Evolutionary conservation across 2,329 filamentous ascomycete genomes (phyloP).

Genomic region (Pseudovirgaria hyperparasitica): DNA sequence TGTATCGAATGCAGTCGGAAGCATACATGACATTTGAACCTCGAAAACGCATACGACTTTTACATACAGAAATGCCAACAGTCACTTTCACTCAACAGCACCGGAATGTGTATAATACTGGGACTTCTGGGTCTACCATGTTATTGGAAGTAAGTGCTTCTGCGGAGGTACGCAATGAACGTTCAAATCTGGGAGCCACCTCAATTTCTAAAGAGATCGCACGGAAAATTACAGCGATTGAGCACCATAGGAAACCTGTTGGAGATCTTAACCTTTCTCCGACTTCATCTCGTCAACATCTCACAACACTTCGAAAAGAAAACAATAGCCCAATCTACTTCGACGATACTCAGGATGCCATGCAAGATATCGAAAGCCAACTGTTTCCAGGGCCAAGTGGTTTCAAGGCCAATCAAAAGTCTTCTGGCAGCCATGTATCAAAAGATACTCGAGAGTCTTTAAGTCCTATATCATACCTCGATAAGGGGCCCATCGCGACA

Average conservation of each 20-base stretch:
- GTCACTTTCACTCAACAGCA: background rate
- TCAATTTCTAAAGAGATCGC: background rate
- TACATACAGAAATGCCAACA: slow-evolving; percentile 1
- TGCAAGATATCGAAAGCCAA: slow-evolving; percentile 28
- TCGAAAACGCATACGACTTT: background rate
- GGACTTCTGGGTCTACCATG: background rate
- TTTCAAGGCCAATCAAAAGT: no score
- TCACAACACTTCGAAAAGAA: no score
- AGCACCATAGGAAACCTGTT: no score
- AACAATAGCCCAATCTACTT: slow-evolving; percentile 7
- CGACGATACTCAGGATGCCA: slow-evolving; percentile 32
- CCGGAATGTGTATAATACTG: background rate
- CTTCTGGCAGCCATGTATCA: no score
- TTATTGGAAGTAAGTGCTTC: no score
- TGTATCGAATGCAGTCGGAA: slow-evolving; percentile 25
- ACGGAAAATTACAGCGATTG: no score
- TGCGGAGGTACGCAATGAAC: slow-evolving; percentile 1
- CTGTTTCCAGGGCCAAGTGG: no score
- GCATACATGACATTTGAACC: slow-evolving; percentile 28
- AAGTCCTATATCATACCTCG: no score
- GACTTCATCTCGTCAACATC: no score
- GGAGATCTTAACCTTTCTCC: no score
- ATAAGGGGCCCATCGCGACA: no score
- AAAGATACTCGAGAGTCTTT: no score
- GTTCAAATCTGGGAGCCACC: slow-evolving; percentile 1